These are phyloP conservation scores for Ananas comosus DNA, from an alignment of 176 grass and related monocot species.

Conservation along the genomic window DNA sequence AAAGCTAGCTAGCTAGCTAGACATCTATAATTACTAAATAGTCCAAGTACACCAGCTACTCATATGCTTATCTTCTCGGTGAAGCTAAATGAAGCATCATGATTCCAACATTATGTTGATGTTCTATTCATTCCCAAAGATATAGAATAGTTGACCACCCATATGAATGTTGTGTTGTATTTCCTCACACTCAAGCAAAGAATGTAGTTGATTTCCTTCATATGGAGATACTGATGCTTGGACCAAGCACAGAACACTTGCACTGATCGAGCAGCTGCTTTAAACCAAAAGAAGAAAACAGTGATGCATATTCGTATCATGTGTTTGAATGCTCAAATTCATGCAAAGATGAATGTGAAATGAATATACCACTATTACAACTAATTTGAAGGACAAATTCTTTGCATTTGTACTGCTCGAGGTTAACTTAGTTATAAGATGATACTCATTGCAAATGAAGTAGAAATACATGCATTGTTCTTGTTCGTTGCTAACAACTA, in stretches of 20 bases:
- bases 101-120: not conserved
- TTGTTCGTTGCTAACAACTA: conserved; percentile 24
- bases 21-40: not conserved
- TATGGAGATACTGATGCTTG: too few relatives aligned
- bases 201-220: too few relatives aligned
- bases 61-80: not conserved
- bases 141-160: too few relatives aligned
- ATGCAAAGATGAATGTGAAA: not conserved
- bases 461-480: conserved; percentile 5
- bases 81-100: not conserved
- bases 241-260: too few relatives aligned
- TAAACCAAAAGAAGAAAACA: too few relatives aligned
- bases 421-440: conserved; percentile 10
- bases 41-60: not conserved
- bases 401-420: not conserved
- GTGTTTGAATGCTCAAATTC: not conserved
- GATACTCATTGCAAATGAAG: conserved; percentile 23
- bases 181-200: too few relatives aligned
- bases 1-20: too few relatives aligned
- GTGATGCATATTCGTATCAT: not conserved
- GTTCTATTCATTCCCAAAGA: too few relatives aligned
- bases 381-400: not conserved
- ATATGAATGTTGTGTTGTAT: too few relatives aligned
- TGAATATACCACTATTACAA: not conserved
- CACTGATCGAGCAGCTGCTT: too few relatives aligned